Base-by-base conservation (phyloP, 257 asterid genomes). In the Solanum gandarillasii region DNA sequence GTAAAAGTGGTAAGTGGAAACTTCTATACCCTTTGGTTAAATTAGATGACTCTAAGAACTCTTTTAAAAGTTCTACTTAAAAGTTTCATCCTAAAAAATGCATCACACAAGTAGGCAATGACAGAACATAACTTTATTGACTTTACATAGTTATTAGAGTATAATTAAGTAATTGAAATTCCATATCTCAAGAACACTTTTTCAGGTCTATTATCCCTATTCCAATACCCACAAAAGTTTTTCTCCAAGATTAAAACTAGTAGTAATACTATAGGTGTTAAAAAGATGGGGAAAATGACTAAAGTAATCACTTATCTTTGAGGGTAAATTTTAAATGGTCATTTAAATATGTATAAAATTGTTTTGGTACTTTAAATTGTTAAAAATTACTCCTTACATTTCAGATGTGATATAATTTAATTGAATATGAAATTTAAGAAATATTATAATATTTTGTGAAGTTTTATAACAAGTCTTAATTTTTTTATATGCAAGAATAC, bases 101-200 rank as follows among this genome's bases (percentile, higher is more conserved):
- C 68, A 81, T 46, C 2, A n/a, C 13, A 35, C 34, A 86, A 86
- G 31, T 13, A 60, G 68, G 46, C 82, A 52, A 86, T 73, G 88
- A 86, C 88, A 73, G 34, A 29, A 38, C 9, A 86, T 32, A 86
- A 38, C 84, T 86, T 86, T 86, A 43, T 72, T 86, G 84, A 86
- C 84, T 86, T 38, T 27, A 21, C 12, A 39, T 79, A 36, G 20
- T 21, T 14, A 34, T 10, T 6, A 29, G 14, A 52, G 60, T 27
- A 62, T 78, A n/a, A n/a, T 38, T 76, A 78, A 71, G 2, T 41
- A 20, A 27, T 6, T 38, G 35, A 62, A 43, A 74, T 83, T 85
- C 29, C 29, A 73, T 32, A 12, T 82, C 38, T 29, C 36, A 72
- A 60, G 67, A 35, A 41, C 27, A 36, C 25, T 8, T 41, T 36